Conservation (phyloP, 441 rosid genomes). For the Populus hybrid region DNA sequence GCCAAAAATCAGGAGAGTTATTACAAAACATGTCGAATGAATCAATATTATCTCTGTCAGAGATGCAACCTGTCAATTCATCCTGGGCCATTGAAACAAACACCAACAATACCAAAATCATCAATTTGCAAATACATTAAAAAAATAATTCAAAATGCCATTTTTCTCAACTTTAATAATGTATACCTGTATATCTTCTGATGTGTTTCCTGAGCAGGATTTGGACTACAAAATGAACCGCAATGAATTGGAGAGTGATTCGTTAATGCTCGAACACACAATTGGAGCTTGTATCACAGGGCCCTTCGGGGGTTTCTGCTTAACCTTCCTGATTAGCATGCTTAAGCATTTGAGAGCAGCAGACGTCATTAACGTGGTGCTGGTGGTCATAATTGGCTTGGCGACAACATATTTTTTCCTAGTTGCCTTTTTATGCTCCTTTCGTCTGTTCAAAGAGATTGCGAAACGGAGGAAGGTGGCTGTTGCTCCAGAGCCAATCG, state of each 20-base stretch:
- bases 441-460: not conserved
- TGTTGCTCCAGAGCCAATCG: not conserved
- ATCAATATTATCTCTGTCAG: not conserved
- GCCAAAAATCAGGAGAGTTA: not conserved
- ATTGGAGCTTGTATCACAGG: not conserved
- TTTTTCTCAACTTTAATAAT: not conserved
- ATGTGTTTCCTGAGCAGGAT: not conserved
- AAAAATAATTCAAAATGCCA: not conserved
- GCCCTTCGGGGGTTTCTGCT: not conserved
- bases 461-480: not conserved
- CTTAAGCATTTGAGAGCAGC: not conserved
- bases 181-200: not conserved
- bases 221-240: not conserved
- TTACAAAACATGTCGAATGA: not conserved
- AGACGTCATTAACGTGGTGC: not conserved
- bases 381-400: not conserved
- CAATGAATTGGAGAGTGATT: not conserved
- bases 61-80: not conserved
- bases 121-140: too few species aligned
- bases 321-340: not conserved
- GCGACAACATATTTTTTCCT: not conserved
- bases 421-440: not conserved
- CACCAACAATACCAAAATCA: not conserved
- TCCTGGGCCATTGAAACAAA: not conserved
- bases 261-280: not conserved